phyloP scores from a whole-genome alignment of 345 rosid species.

The Arabidopsis arenosa region DNA sequence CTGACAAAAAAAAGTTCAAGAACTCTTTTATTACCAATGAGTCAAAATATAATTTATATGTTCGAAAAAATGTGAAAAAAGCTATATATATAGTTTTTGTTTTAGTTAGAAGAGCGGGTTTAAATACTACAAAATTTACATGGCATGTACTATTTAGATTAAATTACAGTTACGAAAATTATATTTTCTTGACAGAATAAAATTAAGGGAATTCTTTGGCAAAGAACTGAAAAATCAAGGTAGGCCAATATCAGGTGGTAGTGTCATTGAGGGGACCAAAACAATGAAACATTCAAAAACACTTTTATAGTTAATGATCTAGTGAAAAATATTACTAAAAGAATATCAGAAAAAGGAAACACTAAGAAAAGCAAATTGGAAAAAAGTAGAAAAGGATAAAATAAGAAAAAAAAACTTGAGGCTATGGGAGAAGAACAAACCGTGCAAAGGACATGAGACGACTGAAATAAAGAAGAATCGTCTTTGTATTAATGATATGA shows the following conservation, averaged over 20 bases:
- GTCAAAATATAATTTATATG: not conserved
- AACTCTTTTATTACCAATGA: not conserved
- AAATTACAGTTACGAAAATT: not conserved
- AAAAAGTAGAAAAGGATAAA: slow-evolving; percentile 21
- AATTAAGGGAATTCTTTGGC: not conserved
- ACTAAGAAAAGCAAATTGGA: slow-evolving; percentile 41
- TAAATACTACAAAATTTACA: not conserved
- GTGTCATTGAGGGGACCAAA: slow-evolving; percentile 40
- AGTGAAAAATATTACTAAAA: slow-evolving; percentile 20
- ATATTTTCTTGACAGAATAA: not conserved
- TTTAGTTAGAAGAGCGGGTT: not conserved
- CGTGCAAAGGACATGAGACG: slow-evolving; percentile 42
- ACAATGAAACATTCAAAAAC: slow-evolving; percentile 27
- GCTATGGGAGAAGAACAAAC: slow-evolving; percentile 40
- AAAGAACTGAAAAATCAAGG: slow-evolving; percentile 25
- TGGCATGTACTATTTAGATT: not conserved
- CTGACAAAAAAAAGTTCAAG: not conserved
- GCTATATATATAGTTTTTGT: not conserved
- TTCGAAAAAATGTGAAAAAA: not conserved
- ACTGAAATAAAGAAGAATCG: slow-evolving; percentile 40
- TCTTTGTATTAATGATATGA: slow-evolving; percentile 40
- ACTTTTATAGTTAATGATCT: slow-evolving; percentile 30
- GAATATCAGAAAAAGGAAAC: slow-evolving; percentile 38
- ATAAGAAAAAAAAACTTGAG: not conserved
- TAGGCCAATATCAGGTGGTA: slow-evolving; percentile 39